Conservation (phyloP, 1,284 basidiomycete genomes). For the Wolfiporia cocos region DNA sequence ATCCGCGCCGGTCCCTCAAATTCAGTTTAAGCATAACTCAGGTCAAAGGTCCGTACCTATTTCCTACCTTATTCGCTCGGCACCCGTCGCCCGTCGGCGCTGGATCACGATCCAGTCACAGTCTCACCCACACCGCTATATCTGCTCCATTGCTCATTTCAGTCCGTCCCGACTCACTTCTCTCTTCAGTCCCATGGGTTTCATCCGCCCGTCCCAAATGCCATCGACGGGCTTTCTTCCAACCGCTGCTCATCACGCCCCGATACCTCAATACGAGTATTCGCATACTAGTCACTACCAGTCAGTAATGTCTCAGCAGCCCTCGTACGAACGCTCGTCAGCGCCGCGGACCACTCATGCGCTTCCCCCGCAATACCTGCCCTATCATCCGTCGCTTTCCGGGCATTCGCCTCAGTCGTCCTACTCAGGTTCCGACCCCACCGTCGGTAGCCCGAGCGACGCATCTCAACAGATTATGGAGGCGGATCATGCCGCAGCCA, state of each 20-base stretch:
- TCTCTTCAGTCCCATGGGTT: conserved; percentile 5
- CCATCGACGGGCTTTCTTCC: conserved; percentile 16
- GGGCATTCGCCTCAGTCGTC: conserved; percentile 14
- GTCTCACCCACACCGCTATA: conserved; percentile 4
- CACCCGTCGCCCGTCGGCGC: conserved; percentile 1
- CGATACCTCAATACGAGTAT: conserved; percentile 13
- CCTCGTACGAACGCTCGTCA: conserved; percentile 21
- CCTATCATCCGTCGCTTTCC: conserved; percentile 10
- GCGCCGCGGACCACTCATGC: conserved; percentile 14
- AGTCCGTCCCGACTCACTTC: conserved; percentile 3
- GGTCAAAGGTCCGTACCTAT: conserved; percentile 8
- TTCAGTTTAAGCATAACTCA: conserved; percentile 8
- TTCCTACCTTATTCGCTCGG: conserved; percentile 1
- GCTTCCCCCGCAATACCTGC: conserved; percentile 6
- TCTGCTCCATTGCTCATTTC: conserved; percentile 3
- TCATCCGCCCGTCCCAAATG: conserved; percentile 13
- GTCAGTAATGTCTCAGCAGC: conserved; percentile 14
- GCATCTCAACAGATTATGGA: conserved; percentile 13
- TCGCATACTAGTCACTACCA: conserved; percentile 14
- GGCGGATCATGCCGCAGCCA: conserved; percentile 6
- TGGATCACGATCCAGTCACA: conserved; percentile 3
- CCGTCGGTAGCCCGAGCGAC: conserved; percentile 11
- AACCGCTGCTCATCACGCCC: conserved; percentile 10
- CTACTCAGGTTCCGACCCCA: conserved; percentile 10
- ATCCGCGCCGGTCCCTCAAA: conserved; percentile 7